These are phyloP conservation scores for Populus simonii DNA, from an alignment of 345 rosid genomes.

Conservation along the genomic window DNA sequence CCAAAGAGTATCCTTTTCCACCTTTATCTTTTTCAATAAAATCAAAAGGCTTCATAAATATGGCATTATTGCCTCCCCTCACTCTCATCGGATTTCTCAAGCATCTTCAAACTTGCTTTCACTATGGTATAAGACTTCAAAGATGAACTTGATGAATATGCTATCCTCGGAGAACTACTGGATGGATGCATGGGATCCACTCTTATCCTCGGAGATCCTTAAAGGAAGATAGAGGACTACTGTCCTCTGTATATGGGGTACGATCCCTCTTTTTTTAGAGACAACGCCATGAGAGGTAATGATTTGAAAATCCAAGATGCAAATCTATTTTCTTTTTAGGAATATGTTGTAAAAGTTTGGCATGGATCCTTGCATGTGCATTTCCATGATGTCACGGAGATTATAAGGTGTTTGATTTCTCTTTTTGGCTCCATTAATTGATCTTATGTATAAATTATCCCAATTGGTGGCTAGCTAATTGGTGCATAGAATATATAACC, in stretches of 20 bases:
- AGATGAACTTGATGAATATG: neutral
- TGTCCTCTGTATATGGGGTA: neutral
- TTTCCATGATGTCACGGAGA: conserved; percentile 3
- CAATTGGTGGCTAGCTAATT: neutral
- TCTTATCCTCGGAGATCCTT: neutral
- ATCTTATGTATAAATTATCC: neutral
- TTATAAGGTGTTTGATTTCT: neutral
- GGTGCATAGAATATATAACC: neutral
- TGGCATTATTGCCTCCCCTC: conserved; percentile 1
- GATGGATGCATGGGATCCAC: conserved; percentile 1
- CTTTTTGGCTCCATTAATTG: neutral
- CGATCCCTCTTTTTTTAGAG: neutral
- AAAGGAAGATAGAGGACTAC: neutral
- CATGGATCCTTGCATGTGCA: conserved; percentile 14
- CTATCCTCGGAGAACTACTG: neutral
- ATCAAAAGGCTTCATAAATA: conserved; percentile 9
- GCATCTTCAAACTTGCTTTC: conserved; percentile 15
- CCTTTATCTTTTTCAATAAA: neutral
- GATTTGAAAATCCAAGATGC: conserved; percentile 15
- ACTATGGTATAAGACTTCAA: neutral
- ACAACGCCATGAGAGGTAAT: conserved; percentile 18
- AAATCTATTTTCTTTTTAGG: conserved; percentile 4
- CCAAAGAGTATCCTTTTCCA: neutral
- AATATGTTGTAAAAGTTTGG: neutral
- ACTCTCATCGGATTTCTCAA: conserved; percentile 15